Conservation (phyloP, 768 basidiomycete species). For the Cytidiella melzeri region DNA sequence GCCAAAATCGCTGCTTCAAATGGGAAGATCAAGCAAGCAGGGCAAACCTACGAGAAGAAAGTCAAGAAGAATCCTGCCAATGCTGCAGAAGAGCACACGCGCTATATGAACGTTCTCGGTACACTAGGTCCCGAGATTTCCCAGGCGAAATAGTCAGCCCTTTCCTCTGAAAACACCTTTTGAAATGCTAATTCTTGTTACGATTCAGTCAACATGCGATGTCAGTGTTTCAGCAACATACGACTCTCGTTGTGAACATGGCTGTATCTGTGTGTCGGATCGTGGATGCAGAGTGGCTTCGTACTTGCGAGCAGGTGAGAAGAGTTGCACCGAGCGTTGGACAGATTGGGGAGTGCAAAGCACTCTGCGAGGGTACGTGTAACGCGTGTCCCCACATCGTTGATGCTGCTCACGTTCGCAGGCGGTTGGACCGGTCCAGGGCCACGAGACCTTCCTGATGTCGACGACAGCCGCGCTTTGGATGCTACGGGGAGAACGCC, state of each 20-base stretch:
- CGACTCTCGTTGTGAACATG: constrained; percentile 48
- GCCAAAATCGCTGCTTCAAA: constrained; percentile 63
- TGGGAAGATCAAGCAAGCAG: constrained; percentile 73
- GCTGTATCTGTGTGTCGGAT: constrained; percentile 62
- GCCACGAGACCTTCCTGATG: constrained; percentile 38
- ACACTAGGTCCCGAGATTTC: constrained; percentile 72
- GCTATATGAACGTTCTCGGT: constrained; percentile 70
- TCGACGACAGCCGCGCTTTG: constrained; percentile 8
- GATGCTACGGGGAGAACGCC: neutral
- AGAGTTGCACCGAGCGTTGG: constrained; percentile 63
- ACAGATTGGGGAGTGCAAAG: constrained; percentile 64
- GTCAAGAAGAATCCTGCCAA: constrained; percentile 67
- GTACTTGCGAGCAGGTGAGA: constrained; percentile 65
- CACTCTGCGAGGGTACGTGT: constrained; percentile 51
- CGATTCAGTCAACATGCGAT: constrained; percentile 56
- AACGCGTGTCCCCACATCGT: neutral
- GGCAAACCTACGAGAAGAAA: constrained; percentile 73
- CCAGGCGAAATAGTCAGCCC: constrained; percentile 70
- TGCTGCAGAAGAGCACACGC: constrained; percentile 66
- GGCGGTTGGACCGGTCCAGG: constrained; percentile 58
- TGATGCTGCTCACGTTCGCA: neutral
- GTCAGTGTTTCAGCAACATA: constrained; percentile 56
- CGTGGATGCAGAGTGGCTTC: constrained; percentile 77
- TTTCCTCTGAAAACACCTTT: neutral
- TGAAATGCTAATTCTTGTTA: neutral